Evolutionary conservation across 2,329 filamentous ascomycete species (phyloP).

Genomic region (Pseudofabraea citricarpa): DNA sequence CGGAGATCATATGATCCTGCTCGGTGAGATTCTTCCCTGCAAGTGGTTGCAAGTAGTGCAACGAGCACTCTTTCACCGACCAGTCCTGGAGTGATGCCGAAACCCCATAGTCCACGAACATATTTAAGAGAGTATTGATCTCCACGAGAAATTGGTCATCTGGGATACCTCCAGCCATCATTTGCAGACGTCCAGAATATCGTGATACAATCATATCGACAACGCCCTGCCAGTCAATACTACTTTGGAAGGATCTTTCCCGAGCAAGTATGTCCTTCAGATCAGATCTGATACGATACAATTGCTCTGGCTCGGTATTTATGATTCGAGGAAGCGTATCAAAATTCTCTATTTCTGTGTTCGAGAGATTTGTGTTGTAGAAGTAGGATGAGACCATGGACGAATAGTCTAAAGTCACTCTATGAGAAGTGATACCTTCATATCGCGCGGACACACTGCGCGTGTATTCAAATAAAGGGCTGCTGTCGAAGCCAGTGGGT

Average conservation of each 20-base stretch:
- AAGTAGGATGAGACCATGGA: conserved; percentile 11
- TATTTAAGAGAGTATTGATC: conserved; percentile 33
- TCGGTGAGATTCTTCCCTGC: conserved; percentile 1
- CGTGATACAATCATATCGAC: conserved; percentile 7
- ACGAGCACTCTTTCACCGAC: conserved; percentile 40
- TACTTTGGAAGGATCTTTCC: conserved; percentile 19
- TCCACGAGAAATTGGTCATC: conserved; percentile 28
- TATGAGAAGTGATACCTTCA: conserved; percentile 33
- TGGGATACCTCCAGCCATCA: not conserved
- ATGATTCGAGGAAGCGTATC: conserved; percentile 7
- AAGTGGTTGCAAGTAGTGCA: conserved; percentile 35
- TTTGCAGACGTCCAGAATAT: conserved; percentile 6
- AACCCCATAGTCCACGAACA: conserved; percentile 36
- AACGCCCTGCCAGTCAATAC: conserved; percentile 6
- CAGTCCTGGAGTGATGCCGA: conserved; percentile 27
- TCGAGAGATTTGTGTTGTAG: conserved; percentile 10
- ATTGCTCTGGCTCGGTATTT: conserved; percentile 24
- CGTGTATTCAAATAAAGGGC: conserved; percentile 3
- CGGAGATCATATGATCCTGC: conserved; percentile 18
- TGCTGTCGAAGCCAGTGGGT: not conserved
- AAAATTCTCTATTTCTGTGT: not conserved
- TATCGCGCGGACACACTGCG: conserved; percentile 21
- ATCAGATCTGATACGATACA: conserved; percentile 35
- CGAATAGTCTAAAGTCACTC: conserved; percentile 11
- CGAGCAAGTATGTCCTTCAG: conserved; percentile 35